A percentile compares a stretch with the other conserved stretches of the same genome.
Conservation (phyloP, 805 yeast species). For the Saturnispora serradocipensis region DNA sequence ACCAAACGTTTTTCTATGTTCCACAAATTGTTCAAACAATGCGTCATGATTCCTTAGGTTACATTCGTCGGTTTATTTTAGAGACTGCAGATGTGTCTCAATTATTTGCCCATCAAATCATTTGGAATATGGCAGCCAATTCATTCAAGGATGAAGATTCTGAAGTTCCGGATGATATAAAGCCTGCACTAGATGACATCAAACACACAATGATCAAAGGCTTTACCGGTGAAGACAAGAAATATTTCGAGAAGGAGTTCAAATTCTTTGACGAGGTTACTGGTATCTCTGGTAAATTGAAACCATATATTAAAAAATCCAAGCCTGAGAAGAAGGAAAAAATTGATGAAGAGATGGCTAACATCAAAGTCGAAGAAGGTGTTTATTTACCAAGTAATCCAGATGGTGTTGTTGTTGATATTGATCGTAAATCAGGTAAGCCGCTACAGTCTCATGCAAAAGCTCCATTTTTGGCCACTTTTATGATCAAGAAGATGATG, state of each 20-base stretch:
- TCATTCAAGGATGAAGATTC: slow-evolving; percentile 86
- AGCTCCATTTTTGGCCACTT: slow-evolving; percentile 97
- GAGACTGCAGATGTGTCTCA: slow-evolving; percentile 90
- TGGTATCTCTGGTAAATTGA: slow-evolving; percentile 85
- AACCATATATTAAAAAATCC: slow-evolving; percentile 87
- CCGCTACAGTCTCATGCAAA: slow-evolving; percentile 98
- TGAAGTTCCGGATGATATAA: slow-evolving; percentile 65
- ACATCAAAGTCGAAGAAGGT: slow-evolving; percentile 62
- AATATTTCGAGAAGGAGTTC: slow-evolving; percentile 75
- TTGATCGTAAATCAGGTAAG: slow-evolving; percentile 82
- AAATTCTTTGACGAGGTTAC: slow-evolving; percentile 87
- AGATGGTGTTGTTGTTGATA: slow-evolving; percentile 87
- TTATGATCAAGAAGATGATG: slow-evolving; percentile 47
- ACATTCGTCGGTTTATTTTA: slow-evolving; percentile 77
- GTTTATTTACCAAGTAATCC: slow-evolving; percentile 96
- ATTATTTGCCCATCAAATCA: slow-evolving; percentile 92
- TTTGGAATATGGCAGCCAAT: slow-evolving; percentile 96
- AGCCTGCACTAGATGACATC: slow-evolving; percentile 73
- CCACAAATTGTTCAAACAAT: slow-evolving; percentile 95
- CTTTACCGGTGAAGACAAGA: slow-evolving; percentile 52
- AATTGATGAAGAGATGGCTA: slow-evolving; percentile 92
- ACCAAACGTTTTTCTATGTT: slow-evolving; percentile 87
- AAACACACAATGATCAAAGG: slow-evolving; percentile 52
- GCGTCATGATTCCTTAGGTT: slow-evolving; percentile 74
- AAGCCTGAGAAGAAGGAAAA: slow-evolving; percentile 94